phyloP scores from a whole-genome alignment of 345 rosid genomes.

The Arabidopsis arenosa region DNA sequence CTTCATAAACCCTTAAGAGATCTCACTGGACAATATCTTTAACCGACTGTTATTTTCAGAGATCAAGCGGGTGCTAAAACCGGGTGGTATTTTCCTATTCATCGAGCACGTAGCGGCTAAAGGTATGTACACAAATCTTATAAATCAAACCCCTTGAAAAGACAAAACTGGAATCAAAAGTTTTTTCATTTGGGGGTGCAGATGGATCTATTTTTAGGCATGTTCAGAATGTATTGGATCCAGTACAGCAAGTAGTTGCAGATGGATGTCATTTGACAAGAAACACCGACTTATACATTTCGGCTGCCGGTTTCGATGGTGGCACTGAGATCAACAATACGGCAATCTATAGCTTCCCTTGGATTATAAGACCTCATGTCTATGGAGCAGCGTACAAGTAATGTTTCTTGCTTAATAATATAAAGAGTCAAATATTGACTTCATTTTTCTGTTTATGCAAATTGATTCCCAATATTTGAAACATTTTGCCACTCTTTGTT shows the following conservation, averaged over 20 bases:
- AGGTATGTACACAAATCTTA: neutral
- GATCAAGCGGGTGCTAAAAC: constrained; percentile 78
- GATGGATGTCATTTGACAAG: constrained; percentile 89
- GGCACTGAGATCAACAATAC: constrained; percentile 49
- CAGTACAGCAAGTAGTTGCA: constrained; percentile 62
- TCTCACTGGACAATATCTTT: no score
- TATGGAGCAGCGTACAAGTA: constrained; percentile 68
- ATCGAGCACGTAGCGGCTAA: constrained; percentile 38
- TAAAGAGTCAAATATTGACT: neutral
- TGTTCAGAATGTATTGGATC: constrained; percentile 60
- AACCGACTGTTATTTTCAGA: constrained; percentile 44
- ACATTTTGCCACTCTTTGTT: neutral
- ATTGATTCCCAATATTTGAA: neutral
- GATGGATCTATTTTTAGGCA: constrained; percentile 71
- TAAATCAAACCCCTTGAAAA: neutral
- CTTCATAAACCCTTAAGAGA: no score
- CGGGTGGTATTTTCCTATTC: constrained; percentile 34
- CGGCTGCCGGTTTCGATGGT: constrained; percentile 65
- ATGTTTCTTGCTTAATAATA: neutral
- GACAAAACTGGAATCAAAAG: neutral
- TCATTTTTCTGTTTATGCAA: neutral
- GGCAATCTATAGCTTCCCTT: constrained; percentile 50
- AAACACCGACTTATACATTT: constrained; percentile 59
- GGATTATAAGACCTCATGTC: constrained; percentile 61
- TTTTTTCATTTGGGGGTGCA: constrained; percentile 32